Evolutionary conservation across 106 monocot species (phyloP), one percentile per base, ranked within the genome.

Genomic region (Allium fistulosum): DNA sequence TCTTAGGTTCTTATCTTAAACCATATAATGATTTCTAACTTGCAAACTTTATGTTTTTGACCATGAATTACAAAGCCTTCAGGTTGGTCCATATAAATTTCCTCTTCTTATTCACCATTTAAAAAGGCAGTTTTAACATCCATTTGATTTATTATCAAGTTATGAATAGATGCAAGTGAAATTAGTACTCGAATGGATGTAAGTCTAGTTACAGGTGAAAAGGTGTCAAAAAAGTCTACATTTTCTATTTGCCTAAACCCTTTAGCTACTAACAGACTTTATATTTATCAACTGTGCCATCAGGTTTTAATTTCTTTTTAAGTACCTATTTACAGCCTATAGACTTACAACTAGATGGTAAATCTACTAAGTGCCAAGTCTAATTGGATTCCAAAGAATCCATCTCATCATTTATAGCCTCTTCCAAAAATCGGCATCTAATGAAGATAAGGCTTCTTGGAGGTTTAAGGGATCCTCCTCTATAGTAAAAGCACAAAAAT

Each of bases 381-480:
- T n/a, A n/a, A n/a, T n/a, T n/a, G n/a, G n/a, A n/a, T n/a, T n/a
- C n/a, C n/a, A n/a, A n/a, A n/a, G n/a, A n/a, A n/a, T n/a, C n/a
- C n/a, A 62, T 62, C 62, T 62, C 62, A 62, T 62, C 62, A 45
- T 62, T 62, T 7, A 62, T 62, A 45, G 62, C 62, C 1, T 58
- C 58, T 26, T 0, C 17, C 62, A 62, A 7, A 62, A 26, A 14
- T 62, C 13, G 1, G 11, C 62, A 62, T 62, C 28, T 26, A 4
- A 2, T 7, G 62, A 62, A 7, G 11, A 1, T 14, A 62, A 62
- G 45, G 62, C 62, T 6, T 62, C 37, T 8, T 26, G 4, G 9
- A 62, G 17, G n/a, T 26, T 26, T 10, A 10, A 13, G 12, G 62
- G 4, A 45, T 62, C 62, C 45, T 45, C 17, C 9, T 62, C 62